These are phyloP conservation scores for Linnemannia elongata DNA, from an alignment of 192 early-diverging fungal species.

Conservation along the genomic window DNA sequence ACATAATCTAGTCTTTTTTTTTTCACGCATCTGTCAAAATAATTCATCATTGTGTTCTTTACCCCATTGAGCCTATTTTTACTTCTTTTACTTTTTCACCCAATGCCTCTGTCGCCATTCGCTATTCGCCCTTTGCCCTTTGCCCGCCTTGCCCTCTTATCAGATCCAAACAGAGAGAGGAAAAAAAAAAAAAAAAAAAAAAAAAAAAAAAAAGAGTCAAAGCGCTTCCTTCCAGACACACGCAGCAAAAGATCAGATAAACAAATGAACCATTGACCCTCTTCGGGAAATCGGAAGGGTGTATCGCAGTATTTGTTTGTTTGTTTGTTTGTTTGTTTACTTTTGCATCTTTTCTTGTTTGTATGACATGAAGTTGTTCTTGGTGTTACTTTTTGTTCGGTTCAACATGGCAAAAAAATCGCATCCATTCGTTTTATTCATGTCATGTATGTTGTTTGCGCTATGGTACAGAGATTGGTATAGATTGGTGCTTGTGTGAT, in stretches of 20 bases:
- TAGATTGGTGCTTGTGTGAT: background rate
- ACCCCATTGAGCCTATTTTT: too few relatives aligned
- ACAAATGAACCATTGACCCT: background rate
- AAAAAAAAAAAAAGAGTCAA: background rate
- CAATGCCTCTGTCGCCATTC: background rate
- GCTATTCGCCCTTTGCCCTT: background rate
- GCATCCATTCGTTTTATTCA: slow-evolving; percentile 2
- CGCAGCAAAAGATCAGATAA: background rate
- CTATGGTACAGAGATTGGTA: slow-evolving; percentile 10
- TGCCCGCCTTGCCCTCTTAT: background rate
- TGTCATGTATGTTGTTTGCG: background rate
- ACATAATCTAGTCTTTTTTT: background rate
- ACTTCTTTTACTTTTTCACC: background rate
- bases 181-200: background rate
- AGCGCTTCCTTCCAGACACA: background rate
- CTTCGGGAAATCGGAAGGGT: background rate
- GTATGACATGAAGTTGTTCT: too few relatives aligned
- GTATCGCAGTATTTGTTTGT: background rate
- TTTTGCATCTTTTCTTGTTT: background rate
- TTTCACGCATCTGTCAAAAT: background rate
- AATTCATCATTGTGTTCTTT: too few relatives aligned
- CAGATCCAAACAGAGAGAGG: background rate
- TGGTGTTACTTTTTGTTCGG: too few relatives aligned
- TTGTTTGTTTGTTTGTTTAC: slow-evolving; percentile 2
- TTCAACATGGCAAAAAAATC: background rate